phyloP scores from a whole-genome alignment of 129 eudicot species.

The Chrysanthemum seticuspe region DNA sequence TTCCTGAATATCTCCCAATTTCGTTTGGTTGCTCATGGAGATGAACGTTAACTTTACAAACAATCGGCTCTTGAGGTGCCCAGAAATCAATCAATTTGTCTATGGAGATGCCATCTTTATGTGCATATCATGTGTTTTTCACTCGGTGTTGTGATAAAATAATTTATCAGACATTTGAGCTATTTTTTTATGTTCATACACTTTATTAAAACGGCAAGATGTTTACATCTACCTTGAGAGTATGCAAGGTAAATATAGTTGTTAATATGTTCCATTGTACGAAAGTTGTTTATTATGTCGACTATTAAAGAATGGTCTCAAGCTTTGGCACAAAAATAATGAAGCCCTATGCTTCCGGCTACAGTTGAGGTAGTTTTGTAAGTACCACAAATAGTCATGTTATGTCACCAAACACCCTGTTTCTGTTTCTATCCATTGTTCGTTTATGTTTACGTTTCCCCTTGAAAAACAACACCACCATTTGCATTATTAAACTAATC shows the following conservation, averaged over 20 bases:
- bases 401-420: too few species aligned
- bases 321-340: too few species aligned
- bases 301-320: too few species aligned
- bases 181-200: neutral
- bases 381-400: too few species aligned
- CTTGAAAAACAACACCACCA: too few species aligned
- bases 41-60: neutral
- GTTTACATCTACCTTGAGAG: neutral
- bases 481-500: too few species aligned
- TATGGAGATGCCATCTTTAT: slow-evolving; percentile 5
- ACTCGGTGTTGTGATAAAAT: neutral
- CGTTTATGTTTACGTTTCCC: too few species aligned
- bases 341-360: too few species aligned
- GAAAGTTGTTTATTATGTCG: too few species aligned
- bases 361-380: too few species aligned
- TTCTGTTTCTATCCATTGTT: too few species aligned
- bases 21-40: neutral
- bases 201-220: slow-evolving; percentile 13
- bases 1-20: slow-evolving; percentile 31
- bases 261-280: too few species aligned
- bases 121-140: slow-evolving; percentile 20
- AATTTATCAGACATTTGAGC: neutral
- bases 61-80: neutral
- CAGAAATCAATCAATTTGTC: neutral
- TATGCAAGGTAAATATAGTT: neutral